Evolutionary conservation across 208 protist species (phyloP), one percentile per base, ranked within the genome.

Genomic region (Leishmania lainsoni): DNA sequence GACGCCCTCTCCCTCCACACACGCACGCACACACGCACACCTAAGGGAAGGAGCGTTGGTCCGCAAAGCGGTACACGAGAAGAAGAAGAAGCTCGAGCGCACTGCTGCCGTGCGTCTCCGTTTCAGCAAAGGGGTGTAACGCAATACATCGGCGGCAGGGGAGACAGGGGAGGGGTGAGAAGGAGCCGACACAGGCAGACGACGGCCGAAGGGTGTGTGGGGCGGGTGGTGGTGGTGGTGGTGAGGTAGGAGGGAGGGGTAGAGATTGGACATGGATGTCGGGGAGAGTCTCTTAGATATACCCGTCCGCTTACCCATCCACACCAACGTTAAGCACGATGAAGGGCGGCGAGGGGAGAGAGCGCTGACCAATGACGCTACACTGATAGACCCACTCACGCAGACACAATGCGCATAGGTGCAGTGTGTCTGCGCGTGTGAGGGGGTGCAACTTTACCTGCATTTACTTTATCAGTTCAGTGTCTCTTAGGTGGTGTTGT

Each of bases 381-480:
- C 65, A 22, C 29, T 49, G 10, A n/a, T 66, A 12, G 10, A 66
- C 29, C 16, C n/a, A 66, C 61, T 32, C 61, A 39, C 61, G 29
- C 61, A 66, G 26, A 66, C 61, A 17, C 3, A n/a, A 39, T n/a
- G 29, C 29, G 29, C 29, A 66, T 9, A 66, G 20, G 29, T 71
- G 20, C 22, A 61, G 12, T 12, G 65, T 14, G 65, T 14, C 3
- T 48, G 35, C 20, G 35, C n/a, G 65, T 45, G 35, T 26, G 65
- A n/a, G 14, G 65, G 22, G 39, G 29, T 4, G 35, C 12, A 61
- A 0, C 29, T 52, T 71, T 20, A 72, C 20, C 26, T 42, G 10
- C 20, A 71, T 63, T 73, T 68, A 54, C 56, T 82, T 78, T 77
- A 45, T 45, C 42, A 4, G 42, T 63, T 65, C 20, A n/a, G 22